A percentile compares a stretch with the other conserved stretches of the same genome.
Conservation (phyloP, 2,329 filamentous ascomycete genomes). For the Aspergillus jensenii region DNA sequence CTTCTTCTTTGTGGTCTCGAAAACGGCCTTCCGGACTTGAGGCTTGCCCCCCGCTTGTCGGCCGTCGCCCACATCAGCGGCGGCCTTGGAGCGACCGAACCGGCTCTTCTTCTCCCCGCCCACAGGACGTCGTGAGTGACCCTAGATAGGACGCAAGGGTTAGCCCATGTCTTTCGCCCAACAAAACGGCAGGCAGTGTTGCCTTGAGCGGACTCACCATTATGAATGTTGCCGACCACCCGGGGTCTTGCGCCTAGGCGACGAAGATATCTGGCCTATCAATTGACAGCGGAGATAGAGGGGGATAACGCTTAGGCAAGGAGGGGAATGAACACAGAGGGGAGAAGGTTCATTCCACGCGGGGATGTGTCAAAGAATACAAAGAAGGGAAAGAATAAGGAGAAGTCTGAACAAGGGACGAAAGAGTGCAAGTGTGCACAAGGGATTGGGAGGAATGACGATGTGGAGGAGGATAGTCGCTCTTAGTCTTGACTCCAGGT, state of each 20-base stretch:
- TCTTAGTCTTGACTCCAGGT: neutral
- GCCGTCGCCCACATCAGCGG: conserved; percentile 43
- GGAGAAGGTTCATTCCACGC: conserved; percentile 19
- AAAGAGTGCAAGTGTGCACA: conserved; percentile 9
- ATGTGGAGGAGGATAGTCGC: conserved; percentile 9
- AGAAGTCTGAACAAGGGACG: conserved; percentile 8
- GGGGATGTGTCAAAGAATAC: conserved; percentile 6
- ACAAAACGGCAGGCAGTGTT: neutral
- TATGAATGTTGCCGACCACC: conserved; percentile 28
- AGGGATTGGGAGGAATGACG: conserved; percentile 19
- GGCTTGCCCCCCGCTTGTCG: conserved; percentile 53
- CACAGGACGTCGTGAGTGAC: conserved; percentile 44
- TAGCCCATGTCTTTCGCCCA: conserved; percentile 9
- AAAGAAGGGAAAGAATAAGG: conserved; percentile 3
- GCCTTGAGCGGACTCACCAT: conserved; percentile 30
- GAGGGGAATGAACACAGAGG: conserved; percentile 18
- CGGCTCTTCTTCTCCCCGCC: conserved; percentile 45
- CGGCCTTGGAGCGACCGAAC: conserved; percentile 43
- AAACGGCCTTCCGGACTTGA: conserved; percentile 92
- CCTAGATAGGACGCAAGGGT: conserved; percentile 28
- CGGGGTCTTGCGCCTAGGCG: conserved; percentile 30
- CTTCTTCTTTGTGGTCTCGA: conserved; percentile 97
- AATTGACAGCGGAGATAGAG: conserved; percentile 15
- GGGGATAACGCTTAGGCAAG: conserved; percentile 11
- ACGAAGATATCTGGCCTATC: conserved; percentile 31